Base-by-base conservation (phyloP, 257 asterid genomes). In the Petunia secreta region DNA sequence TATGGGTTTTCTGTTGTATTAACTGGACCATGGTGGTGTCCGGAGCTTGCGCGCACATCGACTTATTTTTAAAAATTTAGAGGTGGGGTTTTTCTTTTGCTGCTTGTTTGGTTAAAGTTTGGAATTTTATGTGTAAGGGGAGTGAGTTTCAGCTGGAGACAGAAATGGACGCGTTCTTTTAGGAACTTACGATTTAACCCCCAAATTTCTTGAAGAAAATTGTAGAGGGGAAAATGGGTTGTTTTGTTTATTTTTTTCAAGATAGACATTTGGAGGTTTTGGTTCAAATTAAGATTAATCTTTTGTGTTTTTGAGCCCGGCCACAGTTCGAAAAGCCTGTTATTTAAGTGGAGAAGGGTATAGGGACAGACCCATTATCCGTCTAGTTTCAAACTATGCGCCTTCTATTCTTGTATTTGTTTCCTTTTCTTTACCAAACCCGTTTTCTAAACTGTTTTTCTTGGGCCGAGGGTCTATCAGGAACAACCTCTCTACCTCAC, bases 31-130 rank as follows among this genome's bases (percentile, higher is more conserved):
- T 44, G 25, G 25, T 25, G 25, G 25, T 25, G 25, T 25, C 25
- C 25, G 25, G 25, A 25, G 25, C 25, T 25, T 25, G 25, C 25
- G 25, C 25, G 25, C 25, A 25, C 25, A 25, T 48, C 65, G 8
- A 15, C 38, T 3, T 40, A 55, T 80, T 37, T 59, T 80, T 78
- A 58, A 9, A 46, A 9, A 46, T 69, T 69, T 46, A 44, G 77
- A 16, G 59, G 2, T 46, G 15, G 58, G 4, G 41, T 5, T 44
- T 44, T 46, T 46, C 16, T 25, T 34, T 69, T 69, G 41, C 40
- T 34, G 59, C 59, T 69, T 69, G 9, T 25, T 25, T 16, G n/a
- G n/a, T 69, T 46, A 37, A 46, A 69, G 9, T 69, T 69, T 48
- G 4, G 2, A 46, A 46, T 41, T 46, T 25, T 25, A 25, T 25